Conservation (phyloP, 2,329 filamentous ascomycete species). For the Sarocladium kiliense region DNA sequence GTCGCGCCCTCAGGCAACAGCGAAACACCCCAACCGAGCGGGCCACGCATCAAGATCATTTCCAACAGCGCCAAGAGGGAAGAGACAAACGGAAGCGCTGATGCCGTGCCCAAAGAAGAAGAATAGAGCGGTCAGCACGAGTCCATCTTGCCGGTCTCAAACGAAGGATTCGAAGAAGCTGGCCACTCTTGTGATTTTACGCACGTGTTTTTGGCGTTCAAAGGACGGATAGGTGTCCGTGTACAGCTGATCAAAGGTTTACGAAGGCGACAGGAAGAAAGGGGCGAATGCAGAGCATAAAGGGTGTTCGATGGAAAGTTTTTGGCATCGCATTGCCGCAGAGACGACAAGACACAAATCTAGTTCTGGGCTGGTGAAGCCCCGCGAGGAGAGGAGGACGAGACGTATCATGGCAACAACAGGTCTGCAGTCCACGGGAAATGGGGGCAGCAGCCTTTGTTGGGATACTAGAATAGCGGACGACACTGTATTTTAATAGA, state of each 20-base stretch:
- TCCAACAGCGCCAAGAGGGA: constrained; percentile 31
- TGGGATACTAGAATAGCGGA: constrained; percentile 4
- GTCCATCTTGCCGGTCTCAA: neutral
- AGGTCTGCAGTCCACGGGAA: constrained; percentile 10
- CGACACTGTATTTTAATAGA: constrained; percentile 39
- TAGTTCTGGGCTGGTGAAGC: neutral
- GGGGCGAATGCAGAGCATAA: neutral
- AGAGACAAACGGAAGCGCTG: constrained; percentile 29
- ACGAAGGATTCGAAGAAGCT: constrained; percentile 11
- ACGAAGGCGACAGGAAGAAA: neutral
- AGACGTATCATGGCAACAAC: neutral
- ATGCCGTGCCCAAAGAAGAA: constrained; percentile 46
- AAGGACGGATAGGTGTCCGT: constrained; percentile 13
- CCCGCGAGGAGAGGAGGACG: neutral
- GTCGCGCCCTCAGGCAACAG: constrained; percentile 50
- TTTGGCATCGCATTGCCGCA: neutral
- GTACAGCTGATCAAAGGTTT: neutral
- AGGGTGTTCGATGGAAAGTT: neutral
- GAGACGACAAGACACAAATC: neutral
- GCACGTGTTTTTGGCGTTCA: constrained; percentile 12
- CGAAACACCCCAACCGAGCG: constrained; percentile 60
- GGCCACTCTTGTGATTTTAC: constrained; percentile 24
- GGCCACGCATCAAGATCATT: constrained; percentile 67
- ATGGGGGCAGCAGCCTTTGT: constrained; percentile 15
- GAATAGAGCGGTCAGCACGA: constrained; percentile 29